Evolutionary conservation across 2,329 filamentous ascomycete species (phyloP).

Genomic region (Sclerotinia nivalis): DNA sequence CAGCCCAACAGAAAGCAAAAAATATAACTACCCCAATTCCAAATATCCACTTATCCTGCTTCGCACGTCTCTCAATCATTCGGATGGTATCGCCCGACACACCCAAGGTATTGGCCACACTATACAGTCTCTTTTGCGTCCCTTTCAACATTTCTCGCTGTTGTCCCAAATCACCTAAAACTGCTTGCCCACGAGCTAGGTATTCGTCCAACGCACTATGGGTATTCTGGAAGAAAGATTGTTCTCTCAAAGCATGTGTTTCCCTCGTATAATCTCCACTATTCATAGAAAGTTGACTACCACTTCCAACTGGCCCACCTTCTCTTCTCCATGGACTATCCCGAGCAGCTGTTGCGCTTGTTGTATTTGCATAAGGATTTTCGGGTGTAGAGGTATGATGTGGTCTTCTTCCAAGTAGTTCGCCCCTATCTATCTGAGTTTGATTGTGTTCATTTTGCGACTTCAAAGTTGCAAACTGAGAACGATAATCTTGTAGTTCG

Average conservation of each 20-base stretch:
- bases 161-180: constrained; percentile 82
- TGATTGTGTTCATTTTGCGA: constrained; percentile 73
- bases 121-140: constrained; percentile 88
- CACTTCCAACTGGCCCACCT: constrained; percentile 22
- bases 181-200: constrained; percentile 84
- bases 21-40: constrained; percentile 83
- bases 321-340: constrained; percentile 40
- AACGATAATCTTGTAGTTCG: constrained; percentile 78
- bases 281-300: constrained; percentile 47
- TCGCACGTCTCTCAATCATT: constrained; percentile 89
- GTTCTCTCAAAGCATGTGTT: constrained; percentile 81
- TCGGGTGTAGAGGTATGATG: constrained; percentile 82
- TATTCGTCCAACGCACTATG: constrained; percentile 91
- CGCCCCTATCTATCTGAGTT: constrained; percentile 66
- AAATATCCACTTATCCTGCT: constrained; percentile 98
- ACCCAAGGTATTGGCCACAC: constrained; percentile 88
- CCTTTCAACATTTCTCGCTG: constrained; percentile 95
- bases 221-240: constrained; percentile 80
- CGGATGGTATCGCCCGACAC: constrained; percentile 94
- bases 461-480: constrained; percentile 76
- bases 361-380: constrained; percentile 79
- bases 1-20: constrained; percentile 87
- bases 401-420: constrained; percentile 82
- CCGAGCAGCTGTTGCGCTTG: constrained; percentile 33
- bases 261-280: constrained; percentile 70